Percentiles rank a stretch among this genome's conserved stretches.
Evolutionary conservation across 2,329 filamentous ascomycete species (phyloP).

Genomic region (Aspergillus sp.): DNA sequence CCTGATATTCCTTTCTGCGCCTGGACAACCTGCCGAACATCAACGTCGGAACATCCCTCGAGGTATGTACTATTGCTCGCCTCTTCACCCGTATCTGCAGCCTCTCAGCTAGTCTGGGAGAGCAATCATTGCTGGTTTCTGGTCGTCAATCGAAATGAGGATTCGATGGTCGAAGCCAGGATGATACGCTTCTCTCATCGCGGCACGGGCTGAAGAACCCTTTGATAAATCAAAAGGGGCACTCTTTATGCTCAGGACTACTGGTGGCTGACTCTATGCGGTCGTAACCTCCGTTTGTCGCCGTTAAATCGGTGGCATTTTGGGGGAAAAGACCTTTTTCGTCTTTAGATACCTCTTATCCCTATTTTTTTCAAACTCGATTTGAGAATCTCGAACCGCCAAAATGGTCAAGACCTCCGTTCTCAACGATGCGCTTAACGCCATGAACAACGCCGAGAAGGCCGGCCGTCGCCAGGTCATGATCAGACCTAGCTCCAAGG

Average conservation of each 20-base stretch:
- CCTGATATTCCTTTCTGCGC: constrained; percentile 5
- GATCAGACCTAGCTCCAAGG: constrained; percentile 97
- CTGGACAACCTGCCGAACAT: constrained; percentile 10
- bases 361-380: constrained; percentile 31
- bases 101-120: constrained; percentile 41
- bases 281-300: constrained; percentile 3
- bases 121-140: constrained; percentile 27
- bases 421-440: constrained; percentile 97
- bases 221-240: constrained; percentile 49
- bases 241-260: constrained; percentile 65
- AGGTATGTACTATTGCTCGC: constrained; percentile 34
- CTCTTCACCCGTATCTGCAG: constrained; percentile 17
- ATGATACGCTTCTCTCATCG: constrained; percentile 41
- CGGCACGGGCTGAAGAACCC: constrained; percentile 66
- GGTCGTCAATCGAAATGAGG: constrained; percentile 6
- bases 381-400: constrained; percentile 59
- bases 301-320: neutral
- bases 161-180: constrained; percentile 8
- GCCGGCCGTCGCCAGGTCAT: constrained; percentile 98
- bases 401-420: constrained; percentile 99
- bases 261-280: constrained; percentile 55
- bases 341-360: constrained; percentile 33
- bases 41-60: constrained; percentile 25
- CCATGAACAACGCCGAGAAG: constrained; percentile 99
- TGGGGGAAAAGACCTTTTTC: constrained; percentile 4